These are phyloP conservation scores for Aspergillus saccharolyticus DNA, from an alignment of 495 filamentous ascomycete genomes.

Conservation along the genomic window DNA sequence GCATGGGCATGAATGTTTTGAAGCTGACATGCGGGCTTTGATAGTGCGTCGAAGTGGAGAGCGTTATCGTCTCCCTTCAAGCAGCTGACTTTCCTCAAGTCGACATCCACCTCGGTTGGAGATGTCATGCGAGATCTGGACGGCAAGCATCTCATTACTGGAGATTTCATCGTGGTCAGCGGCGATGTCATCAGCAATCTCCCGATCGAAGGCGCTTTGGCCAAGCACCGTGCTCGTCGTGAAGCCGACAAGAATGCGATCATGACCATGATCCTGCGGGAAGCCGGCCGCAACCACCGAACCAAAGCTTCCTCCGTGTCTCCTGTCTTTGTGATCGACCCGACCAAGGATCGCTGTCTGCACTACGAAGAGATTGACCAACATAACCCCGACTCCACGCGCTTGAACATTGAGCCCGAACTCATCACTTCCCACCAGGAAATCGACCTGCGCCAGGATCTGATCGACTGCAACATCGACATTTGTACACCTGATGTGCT, in stretches of 20 bases:
- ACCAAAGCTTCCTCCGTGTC: slow-evolving; percentile 67
- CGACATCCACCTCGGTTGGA: slow-evolving; percentile 80
- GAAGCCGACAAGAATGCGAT: slow-evolving; percentile 87
- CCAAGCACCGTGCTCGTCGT: slow-evolving; percentile 73
- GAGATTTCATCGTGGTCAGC: slow-evolving; percentile 89
- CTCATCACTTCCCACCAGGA: slow-evolving; percentile 58
- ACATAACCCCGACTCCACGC: slow-evolving; percentile 41
- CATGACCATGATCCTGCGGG: slow-evolving; percentile 92
- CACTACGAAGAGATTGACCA: slow-evolving; percentile 79
- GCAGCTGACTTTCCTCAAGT: slow-evolving; percentile 77
- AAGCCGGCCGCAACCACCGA: slow-evolving; percentile 68
- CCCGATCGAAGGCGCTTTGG: slow-evolving; percentile 71
- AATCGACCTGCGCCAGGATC: slow-evolving; percentile 75
- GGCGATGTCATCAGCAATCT: slow-evolving; percentile 94
- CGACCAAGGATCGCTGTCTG: slow-evolving; percentile 72
- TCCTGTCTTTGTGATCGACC: slow-evolving; percentile 83
- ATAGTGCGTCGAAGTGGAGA: slow-evolving; percentile 64
- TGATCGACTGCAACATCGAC: slow-evolving; percentile 93
- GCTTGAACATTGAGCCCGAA: slow-evolving; percentile 69
- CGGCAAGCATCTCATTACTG: slow-evolving; percentile 73
- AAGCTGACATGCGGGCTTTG: slow-evolving; percentile 2
- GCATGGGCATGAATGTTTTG: neutral
- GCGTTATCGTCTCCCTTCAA: slow-evolving; percentile 73
- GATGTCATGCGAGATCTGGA: slow-evolving; percentile 96
- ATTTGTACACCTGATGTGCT: slow-evolving; percentile 96